A percentile compares a stretch with the other conserved stretches of the same genome.
Conservation (phyloP, 306 rosid species). For the Quercus robur region DNA sequence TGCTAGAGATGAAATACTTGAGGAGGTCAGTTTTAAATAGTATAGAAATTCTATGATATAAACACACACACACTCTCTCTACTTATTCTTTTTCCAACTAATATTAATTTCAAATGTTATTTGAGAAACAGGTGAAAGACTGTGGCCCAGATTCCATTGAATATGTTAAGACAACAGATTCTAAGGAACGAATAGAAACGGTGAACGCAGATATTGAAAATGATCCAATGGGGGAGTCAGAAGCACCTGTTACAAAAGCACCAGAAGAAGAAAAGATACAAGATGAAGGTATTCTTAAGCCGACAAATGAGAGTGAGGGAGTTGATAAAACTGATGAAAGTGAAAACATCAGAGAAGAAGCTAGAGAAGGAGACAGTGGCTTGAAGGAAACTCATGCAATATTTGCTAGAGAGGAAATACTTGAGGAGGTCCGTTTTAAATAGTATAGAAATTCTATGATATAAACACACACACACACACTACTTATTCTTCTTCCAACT, state of each 20-base stretch:
- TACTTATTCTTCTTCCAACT: too few species aligned
- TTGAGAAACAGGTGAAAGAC: conserved; percentile 3
- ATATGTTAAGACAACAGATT: neutral
- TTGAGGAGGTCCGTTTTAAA: too few species aligned
- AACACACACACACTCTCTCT: too few species aligned
- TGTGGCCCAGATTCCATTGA: neutral
- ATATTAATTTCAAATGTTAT: too few species aligned
- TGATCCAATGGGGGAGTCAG: neutral
- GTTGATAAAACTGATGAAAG: neutral
- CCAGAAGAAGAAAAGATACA: neutral
- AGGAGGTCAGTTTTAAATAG: too few species aligned
- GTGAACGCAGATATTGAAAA: neutral
- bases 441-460: too few species aligned
- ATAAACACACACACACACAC: neutral
- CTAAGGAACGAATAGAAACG: neutral
- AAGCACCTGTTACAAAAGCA: neutral
- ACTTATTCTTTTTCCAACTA: too few species aligned
- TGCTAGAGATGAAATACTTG: too few species aligned
- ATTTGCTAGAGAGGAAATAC: neutral
- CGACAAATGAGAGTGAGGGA: neutral
- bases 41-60: too few species aligned
- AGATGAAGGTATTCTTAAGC: too few species aligned
- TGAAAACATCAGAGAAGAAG: conserved; percentile 8
- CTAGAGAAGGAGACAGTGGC: neutral
- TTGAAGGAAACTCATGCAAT: neutral